Base-by-base conservation (phyloP, 1,139 yeast species). In the Hanseniaspora gamundiae region DNA sequence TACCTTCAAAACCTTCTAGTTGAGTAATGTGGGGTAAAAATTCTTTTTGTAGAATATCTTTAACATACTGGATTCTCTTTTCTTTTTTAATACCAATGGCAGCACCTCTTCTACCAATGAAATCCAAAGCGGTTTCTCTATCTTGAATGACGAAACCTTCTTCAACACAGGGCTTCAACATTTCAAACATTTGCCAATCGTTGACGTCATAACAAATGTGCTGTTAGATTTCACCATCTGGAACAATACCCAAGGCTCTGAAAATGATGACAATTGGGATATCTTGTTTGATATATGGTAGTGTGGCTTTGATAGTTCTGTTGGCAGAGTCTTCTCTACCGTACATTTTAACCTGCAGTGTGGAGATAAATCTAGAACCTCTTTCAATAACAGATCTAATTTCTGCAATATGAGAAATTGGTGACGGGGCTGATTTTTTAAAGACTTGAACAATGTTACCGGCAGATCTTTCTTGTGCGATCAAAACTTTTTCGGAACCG, bases 171-270 rank as follows among this genome's bases (percentile, higher is more conserved):
- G 99, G 98, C 63, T 91, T 93, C 60, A 93, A 74, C 94, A 91
- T 86, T 68, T 93, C 99, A 66, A 91, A 75, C 98, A 93, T 93
- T 67, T 91, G 98, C 95, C 97, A 88, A 69, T 91, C 99, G 54
- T 82, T 84, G 47, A 88, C 88, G 65, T 91, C 99, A 63, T 88
- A 93, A 69, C 98, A 93, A 48, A 91, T 91, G 64, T 91, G 98
- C 65, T 91, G 97, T 56, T 93, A 71, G 58, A 91, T 93, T 69
- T 93, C 99, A 63, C 98, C 97, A 70, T 91, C 99, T 22, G 97
- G 97, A 21, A 93, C 96, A 45, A 91, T 93, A 54, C 99, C 99
- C 51, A 93, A 73, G 16, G 99, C 99, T 70, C 98, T 76, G 67
- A 91, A 91, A 17, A 93, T 96, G 60, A 91, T 81, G 29, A 91